phyloP scores from a whole-genome alignment of 306 rosid genomes.

The Vicia sativa region DNA sequence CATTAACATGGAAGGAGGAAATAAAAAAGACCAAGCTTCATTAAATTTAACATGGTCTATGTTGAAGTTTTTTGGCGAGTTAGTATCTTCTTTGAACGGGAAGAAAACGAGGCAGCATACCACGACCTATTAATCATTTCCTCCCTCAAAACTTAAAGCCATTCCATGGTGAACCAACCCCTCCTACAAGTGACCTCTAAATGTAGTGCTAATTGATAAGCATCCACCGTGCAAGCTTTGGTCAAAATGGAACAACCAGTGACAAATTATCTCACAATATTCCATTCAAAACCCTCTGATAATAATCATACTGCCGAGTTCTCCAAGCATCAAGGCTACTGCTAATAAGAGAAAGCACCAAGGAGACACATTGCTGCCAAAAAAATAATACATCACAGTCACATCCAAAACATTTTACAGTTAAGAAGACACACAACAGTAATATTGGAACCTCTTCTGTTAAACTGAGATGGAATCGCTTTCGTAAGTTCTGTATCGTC shows the following conservation, averaged over 20 bases:
- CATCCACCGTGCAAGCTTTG: constrained; percentile 43
- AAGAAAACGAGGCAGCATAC: constrained; percentile 48
- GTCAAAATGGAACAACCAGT: constrained; percentile 42
- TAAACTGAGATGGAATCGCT: constrained; percentile 89
- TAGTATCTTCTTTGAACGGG: constrained; percentile 45
- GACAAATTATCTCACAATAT: constrained; percentile 67
- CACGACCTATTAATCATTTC: constrained; percentile 39
- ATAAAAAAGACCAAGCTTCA: constrained; percentile 35
- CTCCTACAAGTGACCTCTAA: constrained; percentile 23
- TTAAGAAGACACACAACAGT: not conserved
- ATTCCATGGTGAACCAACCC: constrained; percentile 45
- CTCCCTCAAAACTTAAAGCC: constrained; percentile 46
- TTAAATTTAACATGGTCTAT: constrained; percentile 40
- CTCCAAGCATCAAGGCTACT: constrained; percentile 99
- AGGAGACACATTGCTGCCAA: constrained; percentile 95
- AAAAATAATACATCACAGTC: constrained; percentile 33
- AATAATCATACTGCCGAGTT: constrained; percentile 97
- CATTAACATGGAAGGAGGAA: constrained; percentile 42
- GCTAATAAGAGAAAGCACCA: constrained; percentile 96
- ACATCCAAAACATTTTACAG: constrained; percentile 20
- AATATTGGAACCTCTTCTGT: constrained; percentile 88
- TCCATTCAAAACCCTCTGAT: constrained; percentile 96
- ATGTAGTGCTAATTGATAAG: constrained; percentile 32
- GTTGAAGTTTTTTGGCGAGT: constrained; percentile 34
- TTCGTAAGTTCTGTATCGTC: constrained; percentile 93